Percentiles rank a stretch among this genome's conserved stretches.
phyloP scores from a whole-genome alignment of 441 rosid species.

The Erysimum pusillum region DNA sequence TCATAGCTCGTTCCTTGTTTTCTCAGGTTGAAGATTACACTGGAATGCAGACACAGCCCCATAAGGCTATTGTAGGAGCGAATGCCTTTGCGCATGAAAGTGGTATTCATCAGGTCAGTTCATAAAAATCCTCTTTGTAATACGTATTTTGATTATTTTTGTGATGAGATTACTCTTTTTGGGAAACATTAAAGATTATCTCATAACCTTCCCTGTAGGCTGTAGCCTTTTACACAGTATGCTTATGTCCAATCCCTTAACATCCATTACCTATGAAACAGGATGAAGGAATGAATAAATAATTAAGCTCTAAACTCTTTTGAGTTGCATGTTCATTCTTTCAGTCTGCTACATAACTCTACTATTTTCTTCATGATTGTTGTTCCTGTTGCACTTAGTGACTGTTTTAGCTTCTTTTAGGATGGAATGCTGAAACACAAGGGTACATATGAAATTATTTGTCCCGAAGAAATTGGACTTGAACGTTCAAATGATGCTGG shows the following conservation, averaged over 20 bases:
- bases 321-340: slow-evolving; percentile 26
- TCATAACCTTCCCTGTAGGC: slow-evolving; percentile 5
- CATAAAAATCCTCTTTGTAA: neutral
- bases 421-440: slow-evolving; percentile 98
- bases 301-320: neutral
- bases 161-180: neutral
- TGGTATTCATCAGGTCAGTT: slow-evolving; percentile 86
- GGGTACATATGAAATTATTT: slow-evolving; percentile 91
- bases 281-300: neutral
- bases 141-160: slow-evolving; percentile 15
- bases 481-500: slow-evolving; percentile 90
- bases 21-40: slow-evolving; percentile 94
- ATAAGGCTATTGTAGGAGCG: slow-evolving; percentile 95
- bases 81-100: slow-evolving; percentile 97
- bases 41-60: slow-evolving; percentile 90
- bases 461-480: slow-evolving; percentile 94
- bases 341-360: slow-evolving; percentile 19
- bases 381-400: neutral
- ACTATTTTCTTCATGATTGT: slow-evolving; percentile 1
- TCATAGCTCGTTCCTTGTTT: slow-evolving; percentile 32
- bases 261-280: neutral
- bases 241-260: slow-evolving; percentile 6
- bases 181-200: slow-evolving; percentile 11
- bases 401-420: slow-evolving; percentile 49
- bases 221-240: slow-evolving; percentile 22